These are phyloP conservation scores for Posidonia australis DNA, from an alignment of 106 monocot genomes.

Conservation along the genomic window DNA sequence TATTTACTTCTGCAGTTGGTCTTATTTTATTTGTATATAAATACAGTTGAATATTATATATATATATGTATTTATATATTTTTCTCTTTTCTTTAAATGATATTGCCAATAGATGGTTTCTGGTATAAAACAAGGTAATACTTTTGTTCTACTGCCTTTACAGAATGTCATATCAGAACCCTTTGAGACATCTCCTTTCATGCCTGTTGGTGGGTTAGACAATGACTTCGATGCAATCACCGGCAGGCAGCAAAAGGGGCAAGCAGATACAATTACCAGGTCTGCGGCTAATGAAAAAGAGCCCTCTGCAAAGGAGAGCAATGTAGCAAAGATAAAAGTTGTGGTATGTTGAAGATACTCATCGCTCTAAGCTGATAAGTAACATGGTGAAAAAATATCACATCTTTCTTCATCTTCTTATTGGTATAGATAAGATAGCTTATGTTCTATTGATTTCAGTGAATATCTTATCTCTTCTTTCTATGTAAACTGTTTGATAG, in stretches of 20 bases:
- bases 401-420: no score
- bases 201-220: slow-evolving; percentile 44
- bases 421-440: no score
- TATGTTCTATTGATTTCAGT: no score
- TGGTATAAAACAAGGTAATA: neutral
- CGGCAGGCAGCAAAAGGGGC: slow-evolving; percentile 28
- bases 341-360: slow-evolving; percentile 46
- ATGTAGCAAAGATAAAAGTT: slow-evolving; percentile 84
- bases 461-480: no score
- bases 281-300: slow-evolving; percentile 36
- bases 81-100: no score
- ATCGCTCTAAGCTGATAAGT: neutral
- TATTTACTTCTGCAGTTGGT: no score
- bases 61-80: no score
- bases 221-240: slow-evolving; percentile 37
- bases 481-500: no score
- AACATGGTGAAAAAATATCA: neutral
- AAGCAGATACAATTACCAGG: slow-evolving; percentile 22
- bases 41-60: no score
- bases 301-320: slow-evolving; percentile 46
- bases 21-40: no score
- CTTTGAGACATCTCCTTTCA: slow-evolving; percentile 72
- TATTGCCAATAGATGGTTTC: no score
- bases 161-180: slow-evolving; percentile 61
- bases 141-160: slow-evolving; percentile 5